phyloP scores from a whole-genome alignment of 495 filamentous ascomycete species.

The Neurospora sp. region DNA sequence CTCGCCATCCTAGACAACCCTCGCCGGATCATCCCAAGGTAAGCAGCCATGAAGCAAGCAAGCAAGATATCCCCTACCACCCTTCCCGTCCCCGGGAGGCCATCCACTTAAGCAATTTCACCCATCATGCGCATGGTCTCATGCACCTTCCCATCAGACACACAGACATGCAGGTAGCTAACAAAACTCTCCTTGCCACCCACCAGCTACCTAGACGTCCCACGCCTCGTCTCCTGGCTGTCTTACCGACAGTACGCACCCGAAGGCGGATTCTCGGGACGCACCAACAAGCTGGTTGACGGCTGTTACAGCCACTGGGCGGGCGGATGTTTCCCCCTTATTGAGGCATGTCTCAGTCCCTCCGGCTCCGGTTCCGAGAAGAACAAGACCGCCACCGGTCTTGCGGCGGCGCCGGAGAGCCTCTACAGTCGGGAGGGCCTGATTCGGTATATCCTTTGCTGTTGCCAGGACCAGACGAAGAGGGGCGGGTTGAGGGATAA shows the following conservation, averaged over 20 bases:
- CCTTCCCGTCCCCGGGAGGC: neutral
- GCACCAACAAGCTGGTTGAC: constrained; percentile 97
- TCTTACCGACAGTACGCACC: constrained; percentile 81
- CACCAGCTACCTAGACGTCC: constrained; percentile 64
- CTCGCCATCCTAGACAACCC: constrained; percentile 75
- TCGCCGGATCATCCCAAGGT: constrained; percentile 56
- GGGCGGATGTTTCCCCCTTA: constrained; percentile 81
- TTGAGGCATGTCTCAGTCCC: constrained; percentile 63
- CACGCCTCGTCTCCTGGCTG: constrained; percentile 72
- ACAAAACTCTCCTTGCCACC: neutral
- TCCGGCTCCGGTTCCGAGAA: constrained; percentile 5
- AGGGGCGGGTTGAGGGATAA: constrained; percentile 86
- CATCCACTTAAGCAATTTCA: constrained; percentile 1
- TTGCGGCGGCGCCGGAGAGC: constrained; percentile 13
- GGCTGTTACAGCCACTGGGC: constrained; percentile 98
- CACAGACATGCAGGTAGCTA: neutral
- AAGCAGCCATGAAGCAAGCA: constrained; percentile 14
- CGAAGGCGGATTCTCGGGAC: constrained; percentile 82
- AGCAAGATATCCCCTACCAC: neutral
- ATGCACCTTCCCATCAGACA: neutral
- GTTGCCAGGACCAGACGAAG: constrained; percentile 61
- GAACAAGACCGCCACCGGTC: neutral
- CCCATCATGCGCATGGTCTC: neutral
- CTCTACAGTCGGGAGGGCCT: constrained; percentile 80
- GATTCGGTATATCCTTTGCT: constrained; percentile 76